A percentile compares a stretch with the other conserved stretches of the same genome.
Conservation (phyloP, 164 flowering plant species). For the Dillenia suffruticosa region DNA sequence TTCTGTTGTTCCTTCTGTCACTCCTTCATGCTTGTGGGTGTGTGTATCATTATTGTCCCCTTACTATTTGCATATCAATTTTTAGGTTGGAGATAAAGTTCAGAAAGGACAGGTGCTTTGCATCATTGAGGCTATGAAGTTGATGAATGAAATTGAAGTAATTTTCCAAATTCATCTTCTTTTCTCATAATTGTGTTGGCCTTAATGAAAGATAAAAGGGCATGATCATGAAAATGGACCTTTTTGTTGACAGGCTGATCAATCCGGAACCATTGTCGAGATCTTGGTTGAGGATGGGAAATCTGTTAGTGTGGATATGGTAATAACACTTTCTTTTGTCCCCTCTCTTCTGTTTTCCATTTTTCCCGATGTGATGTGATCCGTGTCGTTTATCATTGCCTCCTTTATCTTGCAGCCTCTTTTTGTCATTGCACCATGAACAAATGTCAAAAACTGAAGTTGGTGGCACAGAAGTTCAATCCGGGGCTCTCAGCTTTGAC, state of each 20-base stretch:
- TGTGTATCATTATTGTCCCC: neutral
- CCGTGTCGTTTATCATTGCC: neutral
- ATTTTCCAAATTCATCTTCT: neutral
- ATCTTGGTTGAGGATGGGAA: slow-evolving; percentile 51
- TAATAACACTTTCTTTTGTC: slow-evolving; percentile 18
- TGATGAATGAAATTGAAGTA: slow-evolving; percentile 87
- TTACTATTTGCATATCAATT: slow-evolving; percentile 1
- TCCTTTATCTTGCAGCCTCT: slow-evolving; percentile 43
- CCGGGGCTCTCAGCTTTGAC: too few relatives aligned
- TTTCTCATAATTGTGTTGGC: neutral
- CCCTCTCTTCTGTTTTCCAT: neutral
- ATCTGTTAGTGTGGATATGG: slow-evolving; percentile 61
- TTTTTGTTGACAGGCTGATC: slow-evolving; percentile 44
- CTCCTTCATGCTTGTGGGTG: neutral
- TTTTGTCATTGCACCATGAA: slow-evolving; percentile 46
- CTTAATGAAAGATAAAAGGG: neutral
- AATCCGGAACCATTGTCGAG: slow-evolving; percentile 56
- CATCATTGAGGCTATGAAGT: slow-evolving; percentile 81
- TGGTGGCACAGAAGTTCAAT: too few relatives aligned
- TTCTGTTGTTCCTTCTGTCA: neutral
- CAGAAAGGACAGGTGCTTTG: slow-evolving; percentile 75
- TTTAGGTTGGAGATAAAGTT: slow-evolving; percentile 74
- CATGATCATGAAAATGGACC: neutral
- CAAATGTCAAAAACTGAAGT: too few relatives aligned
- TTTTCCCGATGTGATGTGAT: neutral